Percentiles rank a stretch among this genome's conserved stretches.
These are phyloP conservation scores for Rhizopogon vesiculosus DNA, from an alignment of 768 basidiomycete genomes.

Conservation along the genomic window DNA sequence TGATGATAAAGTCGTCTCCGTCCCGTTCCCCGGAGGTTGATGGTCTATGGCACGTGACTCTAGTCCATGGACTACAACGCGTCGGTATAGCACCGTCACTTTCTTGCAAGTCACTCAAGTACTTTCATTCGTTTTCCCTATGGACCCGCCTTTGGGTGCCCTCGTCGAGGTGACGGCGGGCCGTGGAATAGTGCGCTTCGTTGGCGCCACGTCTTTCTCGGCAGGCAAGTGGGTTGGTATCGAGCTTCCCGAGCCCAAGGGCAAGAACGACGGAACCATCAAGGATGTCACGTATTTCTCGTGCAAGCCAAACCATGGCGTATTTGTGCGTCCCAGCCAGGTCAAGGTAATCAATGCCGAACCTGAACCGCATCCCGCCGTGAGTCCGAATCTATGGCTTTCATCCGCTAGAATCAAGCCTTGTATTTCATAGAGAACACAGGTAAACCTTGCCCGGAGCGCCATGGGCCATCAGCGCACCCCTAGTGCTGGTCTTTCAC, in stretches of 20 bases:
- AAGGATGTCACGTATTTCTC: constrained; percentile 76
- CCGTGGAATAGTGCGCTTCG: constrained; percentile 81
- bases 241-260: constrained; percentile 75
- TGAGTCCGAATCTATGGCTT: constrained; percentile 16
- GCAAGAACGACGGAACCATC: constrained; percentile 96
- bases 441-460: constrained; percentile 24
- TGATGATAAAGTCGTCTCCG: too few relatives aligned
- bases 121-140: background rate
- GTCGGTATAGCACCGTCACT: too few relatives aligned
- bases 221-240: constrained; percentile 95
- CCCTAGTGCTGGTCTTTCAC: constrained; percentile 43
- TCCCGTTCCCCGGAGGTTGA: too few relatives aligned
- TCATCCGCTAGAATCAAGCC: background rate
- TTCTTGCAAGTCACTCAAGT: too few relatives aligned
- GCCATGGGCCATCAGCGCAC: constrained; percentile 55
- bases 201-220: constrained; percentile 78
- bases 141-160: constrained; percentile 56
- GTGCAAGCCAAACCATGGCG: constrained; percentile 72
- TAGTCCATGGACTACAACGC: background rate
- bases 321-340: constrained; percentile 86
- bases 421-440: constrained; percentile 18
- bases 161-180: constrained; percentile 80
- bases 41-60: background rate
- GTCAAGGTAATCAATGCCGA: constrained; percentile 56
- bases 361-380: constrained; percentile 16